These are phyloP conservation scores for Salix udensis DNA, from an alignment of 345 rosid genomes.

Conservation along the genomic window DNA sequence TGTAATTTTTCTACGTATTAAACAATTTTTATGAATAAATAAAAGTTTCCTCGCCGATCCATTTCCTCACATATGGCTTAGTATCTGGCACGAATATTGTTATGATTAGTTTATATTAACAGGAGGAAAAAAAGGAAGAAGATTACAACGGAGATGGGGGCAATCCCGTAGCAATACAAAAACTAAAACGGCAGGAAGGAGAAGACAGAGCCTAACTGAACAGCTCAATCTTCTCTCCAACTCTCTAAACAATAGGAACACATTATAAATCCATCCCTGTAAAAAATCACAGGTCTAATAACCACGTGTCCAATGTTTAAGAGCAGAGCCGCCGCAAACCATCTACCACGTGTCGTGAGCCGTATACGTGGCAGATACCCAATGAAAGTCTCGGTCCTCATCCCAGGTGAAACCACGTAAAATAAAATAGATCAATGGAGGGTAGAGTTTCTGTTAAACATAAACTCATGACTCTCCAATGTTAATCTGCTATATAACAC, in stretches of 20 bases:
- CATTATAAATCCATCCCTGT: background rate
- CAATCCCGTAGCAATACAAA: no score
- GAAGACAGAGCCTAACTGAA: no score
- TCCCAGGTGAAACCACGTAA: conserved; percentile 2
- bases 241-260: background rate
- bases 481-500: conserved; percentile 13
- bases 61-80: no score
- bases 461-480: conserved; percentile 14
- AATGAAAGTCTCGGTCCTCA: background rate
- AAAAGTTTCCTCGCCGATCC: no score
- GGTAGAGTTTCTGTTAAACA: background rate
- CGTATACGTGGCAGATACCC: conserved; percentile 19
- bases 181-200: no score
- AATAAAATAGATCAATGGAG: background rate
- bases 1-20: no score
- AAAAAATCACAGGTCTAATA: background rate
- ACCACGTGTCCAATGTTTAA: background rate
- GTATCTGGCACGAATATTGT: no score
- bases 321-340: conserved; percentile 10
- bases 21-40: no score
- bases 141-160: no score
- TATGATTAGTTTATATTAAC: no score
- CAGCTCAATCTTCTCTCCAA: background rate
- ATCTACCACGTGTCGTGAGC: conserved; percentile 5
- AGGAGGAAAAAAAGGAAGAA: no score